A percentile compares a stretch with the other conserved stretches of the same genome.
These are phyloP conservation scores for Globisporangium irregulare DNA, from an alignment of 352 stramenopile species.

Conservation along the genomic window DNA sequence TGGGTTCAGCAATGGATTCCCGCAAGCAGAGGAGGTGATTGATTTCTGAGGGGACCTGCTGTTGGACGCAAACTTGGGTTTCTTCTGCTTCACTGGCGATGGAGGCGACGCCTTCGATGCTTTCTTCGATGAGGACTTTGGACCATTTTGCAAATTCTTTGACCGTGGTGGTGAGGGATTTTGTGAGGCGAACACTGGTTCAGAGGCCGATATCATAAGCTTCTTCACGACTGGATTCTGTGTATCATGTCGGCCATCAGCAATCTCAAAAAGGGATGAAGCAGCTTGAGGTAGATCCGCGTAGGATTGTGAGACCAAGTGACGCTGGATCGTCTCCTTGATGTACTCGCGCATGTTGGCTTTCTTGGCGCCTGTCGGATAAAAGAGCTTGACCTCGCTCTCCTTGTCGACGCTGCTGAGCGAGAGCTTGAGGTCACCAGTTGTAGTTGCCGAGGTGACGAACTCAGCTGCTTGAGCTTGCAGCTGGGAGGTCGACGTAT, in stretches of 20 bases:
- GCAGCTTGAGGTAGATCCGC: constrained; percentile 5
- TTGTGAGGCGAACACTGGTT: constrained; percentile 18
- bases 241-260: neutral
- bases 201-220: constrained; percentile 22
- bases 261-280: no score
- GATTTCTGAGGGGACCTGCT: constrained; percentile 2
- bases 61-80: neutral
- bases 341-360: constrained; percentile 70
- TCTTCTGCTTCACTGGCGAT: constrained; percentile 15
- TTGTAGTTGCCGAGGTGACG: neutral
- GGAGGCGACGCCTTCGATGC: constrained; percentile 16
- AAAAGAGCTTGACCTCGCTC: constrained; percentile 59
- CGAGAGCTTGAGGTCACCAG: constrained; percentile 19
- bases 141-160: neutral
- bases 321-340: constrained; percentile 51
- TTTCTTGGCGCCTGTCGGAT: constrained; percentile 68
- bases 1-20: constrained; percentile 39
- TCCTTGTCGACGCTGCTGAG: constrained; percentile 33
- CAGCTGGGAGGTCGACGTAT: constrained; percentile 21
- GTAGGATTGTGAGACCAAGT: constrained; percentile 20
- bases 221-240: neutral
- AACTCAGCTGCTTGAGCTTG: neutral
- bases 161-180: neutral
- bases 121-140: constrained; percentile 6
- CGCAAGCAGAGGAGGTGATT: neutral